Percentiles rank a stretch among this genome's conserved stretches.
These are phyloP conservation scores for Aspergillus tubingensis DNA, from an alignment of 2,329 filamentous ascomycete species.

Conservation along the genomic window DNA sequence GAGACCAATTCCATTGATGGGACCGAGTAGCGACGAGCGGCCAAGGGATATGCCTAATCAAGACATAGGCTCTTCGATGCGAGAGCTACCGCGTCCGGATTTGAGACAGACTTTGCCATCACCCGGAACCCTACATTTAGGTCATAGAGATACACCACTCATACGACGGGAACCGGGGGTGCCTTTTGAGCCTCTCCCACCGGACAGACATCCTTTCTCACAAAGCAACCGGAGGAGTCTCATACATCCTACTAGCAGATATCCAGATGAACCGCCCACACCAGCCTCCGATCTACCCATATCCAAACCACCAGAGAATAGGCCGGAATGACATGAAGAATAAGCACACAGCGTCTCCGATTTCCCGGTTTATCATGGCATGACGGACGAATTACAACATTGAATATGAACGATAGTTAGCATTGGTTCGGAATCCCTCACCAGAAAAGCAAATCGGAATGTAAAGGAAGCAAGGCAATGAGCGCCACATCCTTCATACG, in stretches of 20 bases:
- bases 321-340: constrained; percentile 19
- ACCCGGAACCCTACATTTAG: constrained; percentile 32
- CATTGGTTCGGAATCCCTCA: constrained; percentile 27
- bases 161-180: constrained; percentile 27
- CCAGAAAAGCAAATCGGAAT: constrained; percentile 15
- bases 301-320: constrained; percentile 22
- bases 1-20: constrained; percentile 20
- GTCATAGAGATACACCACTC: constrained; percentile 28
- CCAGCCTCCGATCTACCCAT: constrained; percentile 23
- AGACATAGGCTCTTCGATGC: constrained; percentile 23
- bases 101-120: constrained; percentile 33
- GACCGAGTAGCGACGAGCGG: constrained; percentile 20
- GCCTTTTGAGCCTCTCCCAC: constrained; percentile 22
- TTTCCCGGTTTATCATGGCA: constrained; percentile 15
- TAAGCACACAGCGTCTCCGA: constrained; percentile 4
- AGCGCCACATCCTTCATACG: constrained; percentile 14
- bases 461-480: constrained; percentile 18
- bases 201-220: constrained; percentile 28
- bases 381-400: constrained; percentile 28
- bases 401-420: constrained; percentile 36
- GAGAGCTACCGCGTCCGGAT: constrained; percentile 33
- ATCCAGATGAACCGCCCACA: constrained; percentile 24
- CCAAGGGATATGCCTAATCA: constrained; percentile 24
- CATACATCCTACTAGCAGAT: constrained; percentile 26
- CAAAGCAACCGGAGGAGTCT: constrained; percentile 29